Evolutionary conservation across 164 flowering plant genomes (phyloP).

Genomic region (Brasenia schreberi): DNA sequence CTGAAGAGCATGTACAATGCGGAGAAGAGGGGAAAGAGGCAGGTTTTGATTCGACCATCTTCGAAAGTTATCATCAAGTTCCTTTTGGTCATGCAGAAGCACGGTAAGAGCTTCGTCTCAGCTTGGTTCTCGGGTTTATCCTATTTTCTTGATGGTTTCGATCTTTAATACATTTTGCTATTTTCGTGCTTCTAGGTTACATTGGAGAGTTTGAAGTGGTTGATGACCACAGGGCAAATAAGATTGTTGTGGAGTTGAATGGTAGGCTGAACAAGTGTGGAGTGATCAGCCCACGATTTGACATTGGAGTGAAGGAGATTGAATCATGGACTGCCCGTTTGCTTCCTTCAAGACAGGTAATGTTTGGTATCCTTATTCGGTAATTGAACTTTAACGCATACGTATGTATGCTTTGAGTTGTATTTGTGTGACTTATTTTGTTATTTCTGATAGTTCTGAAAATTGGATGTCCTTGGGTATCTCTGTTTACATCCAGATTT

Average conservation of each 20-base stretch:
- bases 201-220: constrained; percentile 64
- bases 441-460: not conserved
- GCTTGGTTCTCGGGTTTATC: not conserved
- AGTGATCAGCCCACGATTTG: constrained; percentile 62
- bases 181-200: constrained; percentile 23
- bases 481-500: no score
- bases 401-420: not conserved
- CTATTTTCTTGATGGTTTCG: not conserved
- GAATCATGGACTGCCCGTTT: constrained; percentile 65
- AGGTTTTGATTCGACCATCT: constrained; percentile 68
- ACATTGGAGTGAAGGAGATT: constrained; percentile 55
- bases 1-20: constrained; percentile 71
- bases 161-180: not conserved
- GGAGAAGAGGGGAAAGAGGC: constrained; percentile 57
- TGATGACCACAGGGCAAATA: constrained; percentile 57
- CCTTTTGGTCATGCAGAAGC: constrained; percentile 60
- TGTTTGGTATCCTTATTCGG: not conserved
- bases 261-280: constrained; percentile 71
- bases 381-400: not conserved
- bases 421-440: not conserved
- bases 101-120: constrained; percentile 20
- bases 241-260: constrained; percentile 55
- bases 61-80: constrained; percentile 62
- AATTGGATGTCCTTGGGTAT: not conserved
- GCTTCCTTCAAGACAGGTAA: constrained; percentile 62